phyloP scores from a whole-genome alignment of 2,329 filamentous ascomycete species.

The Venturia nashicola region DNA sequence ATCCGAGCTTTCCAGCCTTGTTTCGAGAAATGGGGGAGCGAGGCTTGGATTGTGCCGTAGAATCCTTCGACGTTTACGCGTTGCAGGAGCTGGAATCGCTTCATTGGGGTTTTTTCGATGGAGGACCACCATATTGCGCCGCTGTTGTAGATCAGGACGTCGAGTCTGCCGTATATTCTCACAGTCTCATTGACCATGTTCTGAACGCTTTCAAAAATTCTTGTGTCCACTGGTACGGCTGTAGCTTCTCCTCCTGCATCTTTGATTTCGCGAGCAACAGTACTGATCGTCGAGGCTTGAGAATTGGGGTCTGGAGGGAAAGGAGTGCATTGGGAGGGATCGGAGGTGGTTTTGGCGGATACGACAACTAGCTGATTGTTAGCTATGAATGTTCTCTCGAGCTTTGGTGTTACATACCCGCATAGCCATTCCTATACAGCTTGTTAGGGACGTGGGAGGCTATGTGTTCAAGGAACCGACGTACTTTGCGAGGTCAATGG shows the following conservation, averaged over 20 bases:
- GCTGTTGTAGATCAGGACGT: slow-evolving; percentile 70
- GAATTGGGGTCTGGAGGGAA: slow-evolving; percentile 73
- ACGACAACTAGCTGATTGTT: slow-evolving; percentile 42
- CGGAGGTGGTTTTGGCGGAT: slow-evolving; percentile 61
- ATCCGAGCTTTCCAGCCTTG: slow-evolving; percentile 49
- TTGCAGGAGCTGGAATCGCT: slow-evolving; percentile 54
- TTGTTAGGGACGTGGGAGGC: not conserved
- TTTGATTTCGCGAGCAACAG: slow-evolving; percentile 62
- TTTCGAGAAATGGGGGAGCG: slow-evolving; percentile 51
- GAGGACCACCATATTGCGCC: slow-evolving; percentile 79
- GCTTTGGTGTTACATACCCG: slow-evolving; percentile 35
- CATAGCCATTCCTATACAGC: slow-evolving; percentile 44
- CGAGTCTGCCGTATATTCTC: slow-evolving; percentile 47
- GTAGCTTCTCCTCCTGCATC: slow-evolving; percentile 51
- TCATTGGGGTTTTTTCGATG: slow-evolving; percentile 58
- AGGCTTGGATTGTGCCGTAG: slow-evolving; percentile 58
- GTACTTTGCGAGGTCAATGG: slow-evolving; percentile 56
- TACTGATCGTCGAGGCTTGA: slow-evolving; percentile 61
- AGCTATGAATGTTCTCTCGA: not conserved
- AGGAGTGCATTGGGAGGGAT: slow-evolving; percentile 41
- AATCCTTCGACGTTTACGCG: slow-evolving; percentile 49
- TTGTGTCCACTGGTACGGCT: slow-evolving; percentile 58
- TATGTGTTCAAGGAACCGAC: not conserved
- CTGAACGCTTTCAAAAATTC: slow-evolving; percentile 49
- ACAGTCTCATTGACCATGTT: slow-evolving; percentile 47